Conservation (phyloP, 148 eudicot species). For the Simmondsia chinensis region DNA sequence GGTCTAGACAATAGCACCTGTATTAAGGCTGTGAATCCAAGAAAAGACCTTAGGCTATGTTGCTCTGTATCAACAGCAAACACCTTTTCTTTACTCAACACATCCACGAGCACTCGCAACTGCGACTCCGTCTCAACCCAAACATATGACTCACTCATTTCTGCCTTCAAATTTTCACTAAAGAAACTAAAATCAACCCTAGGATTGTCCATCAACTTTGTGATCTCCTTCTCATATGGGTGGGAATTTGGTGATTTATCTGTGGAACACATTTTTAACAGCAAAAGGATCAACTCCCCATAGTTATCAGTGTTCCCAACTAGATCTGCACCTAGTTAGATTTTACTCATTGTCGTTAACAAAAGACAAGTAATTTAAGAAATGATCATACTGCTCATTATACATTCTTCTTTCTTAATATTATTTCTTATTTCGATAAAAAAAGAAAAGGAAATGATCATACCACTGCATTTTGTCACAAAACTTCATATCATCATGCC, state of each 20-base stretch:
- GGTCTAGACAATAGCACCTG: slow-evolving; percentile 75
- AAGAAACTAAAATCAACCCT: slow-evolving; percentile 22
- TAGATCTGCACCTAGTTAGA: too few species aligned
- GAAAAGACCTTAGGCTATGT: slow-evolving; percentile 77
- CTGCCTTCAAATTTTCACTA: slow-evolving; percentile 19
- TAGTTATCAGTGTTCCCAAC: not conserved
- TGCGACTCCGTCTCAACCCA: slow-evolving; percentile 80
- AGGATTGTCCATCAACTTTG: slow-evolving; percentile 37
- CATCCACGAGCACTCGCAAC: slow-evolving; percentile 45
- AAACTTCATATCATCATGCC: too few species aligned
- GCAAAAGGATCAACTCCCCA: not conserved
- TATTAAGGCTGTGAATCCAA: slow-evolving; percentile 84
- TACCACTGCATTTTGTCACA: too few species aligned
- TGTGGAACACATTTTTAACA: slow-evolving; percentile 9
- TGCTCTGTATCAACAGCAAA: slow-evolving; percentile 96
- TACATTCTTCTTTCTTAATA: too few species aligned
- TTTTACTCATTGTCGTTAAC: too few species aligned
- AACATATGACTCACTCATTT: slow-evolving; percentile 35
- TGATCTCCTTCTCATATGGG: slow-evolving; percentile 61
- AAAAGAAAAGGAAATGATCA: too few species aligned
- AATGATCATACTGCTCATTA: too few species aligned
- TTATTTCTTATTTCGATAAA: too few species aligned
- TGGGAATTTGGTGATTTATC: slow-evolving; percentile 38
- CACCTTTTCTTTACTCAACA: slow-evolving; percentile 54
- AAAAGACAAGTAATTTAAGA: too few species aligned